Conservation (phyloP, 495 filamentous ascomycete species). For the Penicillium samsonianum region DNA sequence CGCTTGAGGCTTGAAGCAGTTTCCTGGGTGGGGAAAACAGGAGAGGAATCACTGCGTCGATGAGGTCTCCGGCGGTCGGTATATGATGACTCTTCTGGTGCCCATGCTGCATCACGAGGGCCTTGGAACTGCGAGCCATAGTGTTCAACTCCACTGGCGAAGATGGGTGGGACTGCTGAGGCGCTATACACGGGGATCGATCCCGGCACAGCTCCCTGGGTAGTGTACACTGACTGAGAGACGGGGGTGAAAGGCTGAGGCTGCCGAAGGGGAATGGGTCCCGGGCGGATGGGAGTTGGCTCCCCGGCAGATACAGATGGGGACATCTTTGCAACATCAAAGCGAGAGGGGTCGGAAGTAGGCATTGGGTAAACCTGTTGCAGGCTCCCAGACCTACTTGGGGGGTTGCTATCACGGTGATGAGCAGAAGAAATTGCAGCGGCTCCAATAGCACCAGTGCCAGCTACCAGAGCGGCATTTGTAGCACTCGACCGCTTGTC, state of each 20-base stretch:
- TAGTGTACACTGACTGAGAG: conserved; percentile 55
- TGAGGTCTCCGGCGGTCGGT: conserved; percentile 17
- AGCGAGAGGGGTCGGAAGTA: conserved; percentile 61
- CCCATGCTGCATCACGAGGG: conserved; percentile 20
- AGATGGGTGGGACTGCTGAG: conserved; percentile 35
- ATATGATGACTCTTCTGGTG: conserved; percentile 9
- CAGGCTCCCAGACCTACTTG: conserved; percentile 39
- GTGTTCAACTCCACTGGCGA: conserved; percentile 29
- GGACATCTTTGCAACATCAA: conserved; percentile 52
- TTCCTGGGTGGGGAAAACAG: conserved; percentile 34
- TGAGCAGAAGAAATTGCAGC: conserved; percentile 37
- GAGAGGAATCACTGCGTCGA: conserved; percentile 39
- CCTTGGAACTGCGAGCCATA: conserved; percentile 30
- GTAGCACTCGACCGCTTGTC: conserved; percentile 33
- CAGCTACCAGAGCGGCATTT: conserved; percentile 31
- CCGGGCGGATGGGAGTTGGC: conserved; percentile 51
- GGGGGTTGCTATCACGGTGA: conserved; percentile 26
- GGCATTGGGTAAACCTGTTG: conserved; percentile 58
- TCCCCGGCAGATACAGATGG: conserved; percentile 46
- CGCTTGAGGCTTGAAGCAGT: conserved; percentile 34
- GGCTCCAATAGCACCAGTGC: conserved; percentile 35
- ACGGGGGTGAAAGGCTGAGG: conserved; percentile 59
- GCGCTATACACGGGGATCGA: conserved; percentile 39
- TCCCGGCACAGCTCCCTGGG: conserved; percentile 34
- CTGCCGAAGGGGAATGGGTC: conserved; percentile 56